phyloP scores from a whole-genome alignment of 371 early-diverging fungal genomes.

The Mucor lusitanicus region DNA sequence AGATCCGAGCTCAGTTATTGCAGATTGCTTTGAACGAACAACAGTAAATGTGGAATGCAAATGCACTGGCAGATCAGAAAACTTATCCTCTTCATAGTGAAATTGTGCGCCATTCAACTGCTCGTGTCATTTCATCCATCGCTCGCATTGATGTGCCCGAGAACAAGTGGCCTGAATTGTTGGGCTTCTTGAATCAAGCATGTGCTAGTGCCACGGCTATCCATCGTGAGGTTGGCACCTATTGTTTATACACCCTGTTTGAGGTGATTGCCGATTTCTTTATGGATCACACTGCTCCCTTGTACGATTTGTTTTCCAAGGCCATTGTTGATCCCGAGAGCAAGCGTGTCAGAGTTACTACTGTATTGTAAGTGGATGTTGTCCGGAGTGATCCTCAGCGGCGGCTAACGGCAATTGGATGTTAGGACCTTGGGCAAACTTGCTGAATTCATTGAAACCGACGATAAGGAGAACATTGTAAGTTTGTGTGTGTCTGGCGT shows the following conservation, averaged over 20 bases:
- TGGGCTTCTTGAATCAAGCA: conserved; percentile 77
- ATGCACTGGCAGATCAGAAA: neutral
- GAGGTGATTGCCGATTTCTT: conserved; percentile 80
- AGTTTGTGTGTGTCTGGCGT: conserved; percentile 6
- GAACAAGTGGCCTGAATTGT: conserved; percentile 78
- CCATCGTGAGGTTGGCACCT: conserved; percentile 89
- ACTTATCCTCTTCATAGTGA: conserved; percentile 43
- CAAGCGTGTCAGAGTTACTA: conserved; percentile 73
- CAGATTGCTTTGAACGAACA: conserved; percentile 74
- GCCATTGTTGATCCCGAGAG: conserved; percentile 87
- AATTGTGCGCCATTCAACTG: conserved; percentile 76
- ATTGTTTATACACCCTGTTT: conserved; percentile 80
- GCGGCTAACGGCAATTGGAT: neutral
- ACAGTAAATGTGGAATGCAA: conserved; percentile 44
- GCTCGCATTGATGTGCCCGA: conserved; percentile 82
- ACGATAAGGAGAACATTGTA: conserved; percentile 69
- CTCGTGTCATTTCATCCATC: conserved; percentile 86
- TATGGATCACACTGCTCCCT: conserved; percentile 61
- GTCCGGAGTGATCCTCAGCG: neutral
- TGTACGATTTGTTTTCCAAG: conserved; percentile 71
- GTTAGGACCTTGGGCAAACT: conserved; percentile 77
- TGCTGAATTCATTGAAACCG: conserved; percentile 80
- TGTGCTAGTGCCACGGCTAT: conserved; percentile 66
- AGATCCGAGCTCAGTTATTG: conserved; percentile 66
- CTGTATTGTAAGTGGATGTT: conserved; percentile 59